A percentile compares a stretch with the other conserved stretches of the same genome.
phyloP scores from a whole-genome alignment of 2,329 filamentous ascomycete species.

The Zelopaecilomyces penicillatus region DNA sequence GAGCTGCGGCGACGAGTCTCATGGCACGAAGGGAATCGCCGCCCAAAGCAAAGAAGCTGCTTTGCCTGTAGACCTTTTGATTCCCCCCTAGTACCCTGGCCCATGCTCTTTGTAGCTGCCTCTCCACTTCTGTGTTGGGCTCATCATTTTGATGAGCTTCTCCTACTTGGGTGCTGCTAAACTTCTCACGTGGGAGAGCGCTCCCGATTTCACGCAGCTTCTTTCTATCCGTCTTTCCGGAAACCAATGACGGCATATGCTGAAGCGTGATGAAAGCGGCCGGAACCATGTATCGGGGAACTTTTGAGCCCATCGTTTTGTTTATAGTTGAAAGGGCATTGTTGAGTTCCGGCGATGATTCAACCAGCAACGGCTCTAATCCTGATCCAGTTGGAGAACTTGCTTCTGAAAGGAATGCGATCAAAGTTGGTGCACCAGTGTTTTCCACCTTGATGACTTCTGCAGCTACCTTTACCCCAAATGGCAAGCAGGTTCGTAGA shows the following conservation, averaged over 20 bases:
- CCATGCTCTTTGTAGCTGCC: constrained; percentile 30
- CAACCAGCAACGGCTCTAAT: constrained; percentile 14
- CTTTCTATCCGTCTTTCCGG: constrained; percentile 42
- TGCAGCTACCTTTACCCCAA: constrained; percentile 34
- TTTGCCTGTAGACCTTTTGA: constrained; percentile 25
- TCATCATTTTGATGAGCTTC: constrained; percentile 19
- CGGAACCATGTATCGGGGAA: constrained; percentile 41
- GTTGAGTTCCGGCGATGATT: constrained; percentile 25
- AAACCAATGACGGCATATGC: constrained; percentile 38
- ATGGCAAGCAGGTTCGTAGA: constrained; percentile 35
- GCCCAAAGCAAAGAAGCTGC: constrained; percentile 40
- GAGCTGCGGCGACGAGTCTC: constrained; percentile 37
- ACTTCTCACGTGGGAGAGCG: constrained; percentile 31
- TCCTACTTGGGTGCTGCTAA: constrained; percentile 22
- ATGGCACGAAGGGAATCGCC: constrained; percentile 46
- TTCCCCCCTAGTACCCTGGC: constrained; percentile 27
- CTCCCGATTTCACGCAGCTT: constrained; percentile 36
- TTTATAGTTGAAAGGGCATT: constrained; percentile 23
- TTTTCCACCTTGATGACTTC: constrained; percentile 41
- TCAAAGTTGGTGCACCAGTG: constrained; percentile 32
- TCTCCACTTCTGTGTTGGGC: constrained; percentile 30
- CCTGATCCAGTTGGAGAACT: constrained; percentile 3
- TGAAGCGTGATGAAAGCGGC: constrained; percentile 36
- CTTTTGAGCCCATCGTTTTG: constrained; percentile 22
- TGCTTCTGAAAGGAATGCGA: constrained; percentile 34